These are phyloP conservation scores for Diplosphaera chodatii DNA, from an alignment of 139 green algal genomes.

Conservation along the genomic window DNA sequence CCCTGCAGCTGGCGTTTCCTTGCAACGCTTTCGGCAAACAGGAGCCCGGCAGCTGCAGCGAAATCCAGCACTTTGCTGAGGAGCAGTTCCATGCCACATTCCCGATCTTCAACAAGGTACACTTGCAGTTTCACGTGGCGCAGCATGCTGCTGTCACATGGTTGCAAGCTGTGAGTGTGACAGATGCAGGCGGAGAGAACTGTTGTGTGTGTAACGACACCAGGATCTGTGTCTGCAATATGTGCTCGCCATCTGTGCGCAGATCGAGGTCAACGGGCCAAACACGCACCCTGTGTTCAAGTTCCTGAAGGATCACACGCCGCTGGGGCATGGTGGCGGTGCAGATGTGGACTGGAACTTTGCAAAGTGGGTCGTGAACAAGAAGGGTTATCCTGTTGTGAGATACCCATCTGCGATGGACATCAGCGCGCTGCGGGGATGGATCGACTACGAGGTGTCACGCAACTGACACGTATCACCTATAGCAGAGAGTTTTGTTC, in stretches of 20 bases:
- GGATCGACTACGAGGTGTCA: not conserved
- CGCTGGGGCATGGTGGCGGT: constrained; percentile 32
- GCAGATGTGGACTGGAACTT: constrained; percentile 72
- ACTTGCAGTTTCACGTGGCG: too few species aligned
- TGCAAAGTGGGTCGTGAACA: constrained; percentile 51
- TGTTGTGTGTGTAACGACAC: too few species aligned
- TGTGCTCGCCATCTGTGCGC: too few species aligned
- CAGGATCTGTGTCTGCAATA: too few species aligned
- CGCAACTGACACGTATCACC: not conserved
- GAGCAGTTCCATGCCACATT: constrained; percentile 38
- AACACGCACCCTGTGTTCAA: constrained; percentile 48
- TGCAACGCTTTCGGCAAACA: constrained; percentile 70
- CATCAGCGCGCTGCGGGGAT: not conserved
- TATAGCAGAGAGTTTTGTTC: too few species aligned
- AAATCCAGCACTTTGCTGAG: constrained; percentile 48
- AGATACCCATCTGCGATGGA: not conserved
- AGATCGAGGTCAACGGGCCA: constrained; percentile 60
- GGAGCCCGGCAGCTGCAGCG: constrained; percentile 43
- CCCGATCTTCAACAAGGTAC: constrained; percentile 36
- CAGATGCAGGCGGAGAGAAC: too few species aligned
- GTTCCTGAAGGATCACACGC: constrained; percentile 56
- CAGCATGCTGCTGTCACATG: too few species aligned
- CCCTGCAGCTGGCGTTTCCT: constrained; percentile 68
- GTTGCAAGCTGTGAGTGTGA: too few species aligned
- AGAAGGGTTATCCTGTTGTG: constrained; percentile 31